These are phyloP conservation scores for Aspergillus hancockii DNA, from an alignment of 495 filamentous ascomycete species.

Conservation along the genomic window DNA sequence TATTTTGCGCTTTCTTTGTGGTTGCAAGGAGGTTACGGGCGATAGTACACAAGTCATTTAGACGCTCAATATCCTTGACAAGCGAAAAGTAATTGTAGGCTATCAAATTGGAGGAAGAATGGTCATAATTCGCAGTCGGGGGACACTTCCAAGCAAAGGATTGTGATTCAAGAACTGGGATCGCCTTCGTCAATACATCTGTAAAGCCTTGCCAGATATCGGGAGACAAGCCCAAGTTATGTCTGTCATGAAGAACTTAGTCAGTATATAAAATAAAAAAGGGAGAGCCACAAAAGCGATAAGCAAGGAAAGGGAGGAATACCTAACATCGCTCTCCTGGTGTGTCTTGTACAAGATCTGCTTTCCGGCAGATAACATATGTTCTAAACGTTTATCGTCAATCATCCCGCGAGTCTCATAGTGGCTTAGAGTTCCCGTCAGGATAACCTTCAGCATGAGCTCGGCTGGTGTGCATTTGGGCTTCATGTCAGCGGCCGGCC, in stretches of 20 bases:
- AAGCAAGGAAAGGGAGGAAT: conserved; percentile 2
- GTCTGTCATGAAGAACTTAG: conserved; percentile 19
- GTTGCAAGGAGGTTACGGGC: conserved; percentile 81
- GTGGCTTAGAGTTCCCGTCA: conserved; percentile 50
- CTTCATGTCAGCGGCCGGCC: conserved; percentile 36
- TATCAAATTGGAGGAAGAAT: conserved; percentile 67
- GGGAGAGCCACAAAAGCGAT: not conserved
- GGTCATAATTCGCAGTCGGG: conserved; percentile 55
- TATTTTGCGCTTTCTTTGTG: conserved; percentile 79
- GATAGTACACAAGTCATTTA: conserved; percentile 84
- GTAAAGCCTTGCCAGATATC: conserved; percentile 71
- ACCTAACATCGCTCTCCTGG: conserved; percentile 53
- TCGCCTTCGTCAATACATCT: conserved; percentile 59
- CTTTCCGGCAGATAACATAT: conserved; percentile 52
- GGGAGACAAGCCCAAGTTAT: conserved; percentile 55
- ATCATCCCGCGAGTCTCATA: conserved; percentile 54
- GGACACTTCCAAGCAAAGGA: conserved; percentile 62
- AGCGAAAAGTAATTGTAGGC: conserved; percentile 72
- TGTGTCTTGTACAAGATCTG: conserved; percentile 53
- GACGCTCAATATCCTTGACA: conserved; percentile 76
- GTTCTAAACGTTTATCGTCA: conserved; percentile 51
- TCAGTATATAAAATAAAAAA: conserved; percentile 12
- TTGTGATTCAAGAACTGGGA: conserved; percentile 62
- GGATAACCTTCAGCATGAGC: conserved; percentile 50
- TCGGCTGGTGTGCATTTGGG: conserved; percentile 49